Percentiles rank a stretch among this genome's conserved stretches.
phyloP scores from a whole-genome alignment of 179 eudicot species.

The Pouteria campechiana region DNA sequence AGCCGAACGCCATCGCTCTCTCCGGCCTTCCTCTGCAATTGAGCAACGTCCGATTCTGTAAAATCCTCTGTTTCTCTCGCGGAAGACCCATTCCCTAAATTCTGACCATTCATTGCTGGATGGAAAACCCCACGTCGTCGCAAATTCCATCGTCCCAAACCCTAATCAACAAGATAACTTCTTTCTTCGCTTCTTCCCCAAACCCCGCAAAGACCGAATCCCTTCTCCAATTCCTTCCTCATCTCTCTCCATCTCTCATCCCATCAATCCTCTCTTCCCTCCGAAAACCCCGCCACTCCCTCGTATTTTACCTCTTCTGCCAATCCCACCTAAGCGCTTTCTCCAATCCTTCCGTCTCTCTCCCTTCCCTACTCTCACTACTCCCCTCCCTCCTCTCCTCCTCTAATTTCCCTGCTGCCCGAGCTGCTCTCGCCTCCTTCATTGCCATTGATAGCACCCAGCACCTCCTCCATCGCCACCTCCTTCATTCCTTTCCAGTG shows the following conservation, averaged over 20 bases:
- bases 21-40: too few relatives aligned
- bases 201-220: slow-evolving; percentile 1
- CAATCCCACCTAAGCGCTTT: slow-evolving; percentile 6
- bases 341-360: slow-evolving; percentile 6
- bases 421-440: slow-evolving; percentile 29
- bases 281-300: slow-evolving; percentile 22
- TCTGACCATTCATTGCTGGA: too few relatives aligned
- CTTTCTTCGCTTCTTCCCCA: neutral
- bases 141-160: neutral
- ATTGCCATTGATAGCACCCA: slow-evolving; percentile 36
- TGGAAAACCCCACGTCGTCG: too few relatives aligned
- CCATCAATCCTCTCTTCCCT: slow-evolving; percentile 38
- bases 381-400: slow-evolving; percentile 31
- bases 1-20: too few relatives aligned
- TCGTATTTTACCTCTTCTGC: slow-evolving; percentile 27
- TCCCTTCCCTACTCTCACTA: slow-evolving; percentile 34
- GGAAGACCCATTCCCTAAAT: too few relatives aligned
- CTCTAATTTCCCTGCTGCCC: slow-evolving; percentile 57
- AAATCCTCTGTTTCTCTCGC: too few relatives aligned
- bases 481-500: slow-evolving; percentile 30
- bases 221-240: slow-evolving; percentile 23
- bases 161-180: neutral
- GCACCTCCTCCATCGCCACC: slow-evolving; percentile 35
- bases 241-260: slow-evolving; percentile 30
- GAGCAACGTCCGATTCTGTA: too few relatives aligned